These are phyloP conservation scores for Cladobotryum mycophilum DNA, from an alignment of 2,329 filamentous ascomycete species.

Conservation along the genomic window DNA sequence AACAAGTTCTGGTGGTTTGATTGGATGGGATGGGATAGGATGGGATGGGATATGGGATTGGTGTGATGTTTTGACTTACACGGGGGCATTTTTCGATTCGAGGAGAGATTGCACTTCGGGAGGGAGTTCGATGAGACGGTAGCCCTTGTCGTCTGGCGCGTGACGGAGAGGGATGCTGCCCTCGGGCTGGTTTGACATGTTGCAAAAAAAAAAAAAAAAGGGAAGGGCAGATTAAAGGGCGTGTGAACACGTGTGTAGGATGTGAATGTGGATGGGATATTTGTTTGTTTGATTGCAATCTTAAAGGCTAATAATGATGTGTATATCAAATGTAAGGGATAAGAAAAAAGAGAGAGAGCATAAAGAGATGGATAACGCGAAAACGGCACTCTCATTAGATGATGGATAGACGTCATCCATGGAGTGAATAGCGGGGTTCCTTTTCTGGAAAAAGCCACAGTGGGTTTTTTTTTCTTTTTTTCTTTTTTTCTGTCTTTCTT, in stretches of 20 bases:
- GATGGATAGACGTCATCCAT: neutral
- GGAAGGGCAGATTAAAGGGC: neutral
- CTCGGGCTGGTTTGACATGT: constrained; percentile 43
- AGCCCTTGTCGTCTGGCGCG: constrained; percentile 42
- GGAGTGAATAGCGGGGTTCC: neutral
- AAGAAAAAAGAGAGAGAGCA: no score
- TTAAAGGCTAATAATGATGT: no score
- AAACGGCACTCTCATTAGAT: no score
- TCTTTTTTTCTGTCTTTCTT: no score
- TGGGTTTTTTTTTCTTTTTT: neutral
- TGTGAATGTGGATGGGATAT: constrained; percentile 2
- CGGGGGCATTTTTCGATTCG: constrained; percentile 46
- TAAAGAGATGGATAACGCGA: neutral
- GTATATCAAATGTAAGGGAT: no score
- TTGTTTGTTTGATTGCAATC: neutral
- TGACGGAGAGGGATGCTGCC: constrained; percentile 48
- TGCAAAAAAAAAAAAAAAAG: neutral
- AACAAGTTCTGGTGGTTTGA: neutral
- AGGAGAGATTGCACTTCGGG: constrained; percentile 51
- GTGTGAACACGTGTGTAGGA: neutral
- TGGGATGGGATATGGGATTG: neutral
- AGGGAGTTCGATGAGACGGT: constrained; percentile 58
- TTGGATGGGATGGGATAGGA: neutral
- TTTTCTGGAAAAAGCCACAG: neutral
- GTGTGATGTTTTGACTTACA: constrained; percentile 33